A percentile compares a stretch with the other conserved stretches of the same genome.
These are phyloP conservation scores for Botryotinia globosa DNA, from an alignment of 2,329 filamentous ascomycete species.

Conservation along the genomic window DNA sequence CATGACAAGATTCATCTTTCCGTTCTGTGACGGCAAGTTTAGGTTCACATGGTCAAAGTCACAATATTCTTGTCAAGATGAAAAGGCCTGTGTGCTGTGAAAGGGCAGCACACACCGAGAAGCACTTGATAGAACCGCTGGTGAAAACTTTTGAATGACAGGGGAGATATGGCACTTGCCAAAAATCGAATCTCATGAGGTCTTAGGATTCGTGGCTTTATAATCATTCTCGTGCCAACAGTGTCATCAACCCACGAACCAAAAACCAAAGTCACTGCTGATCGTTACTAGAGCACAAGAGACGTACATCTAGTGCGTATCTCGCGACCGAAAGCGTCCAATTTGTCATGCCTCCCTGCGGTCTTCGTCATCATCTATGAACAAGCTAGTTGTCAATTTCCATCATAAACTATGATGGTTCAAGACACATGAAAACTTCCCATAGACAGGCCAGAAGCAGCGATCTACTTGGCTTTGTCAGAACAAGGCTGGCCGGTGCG, in stretches of 20 bases:
- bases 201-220: neutral
- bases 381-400: neutral
- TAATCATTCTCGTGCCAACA: neutral
- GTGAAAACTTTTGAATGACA: neutral
- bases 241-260: no score
- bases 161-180: neutral
- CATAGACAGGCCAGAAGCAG: neutral
- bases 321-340: neutral
- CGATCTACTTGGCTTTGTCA: neutral
- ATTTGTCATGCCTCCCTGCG: no score
- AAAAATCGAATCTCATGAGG: neutral
- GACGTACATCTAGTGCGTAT: neutral
- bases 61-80: neutral
- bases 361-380: neutral
- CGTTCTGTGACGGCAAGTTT: neutral
- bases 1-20: neutral
- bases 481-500: neutral
- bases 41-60: no score
- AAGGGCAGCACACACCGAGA: neutral
- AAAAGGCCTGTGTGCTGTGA: neutral
- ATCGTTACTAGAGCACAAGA: neutral
- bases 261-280: neutral
- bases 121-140: no score
- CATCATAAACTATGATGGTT: neutral
- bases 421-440: neutral